Conservation (phyloP, 192 early-diverging fungal genomes). For the Haplosporangium gracile region DNA sequence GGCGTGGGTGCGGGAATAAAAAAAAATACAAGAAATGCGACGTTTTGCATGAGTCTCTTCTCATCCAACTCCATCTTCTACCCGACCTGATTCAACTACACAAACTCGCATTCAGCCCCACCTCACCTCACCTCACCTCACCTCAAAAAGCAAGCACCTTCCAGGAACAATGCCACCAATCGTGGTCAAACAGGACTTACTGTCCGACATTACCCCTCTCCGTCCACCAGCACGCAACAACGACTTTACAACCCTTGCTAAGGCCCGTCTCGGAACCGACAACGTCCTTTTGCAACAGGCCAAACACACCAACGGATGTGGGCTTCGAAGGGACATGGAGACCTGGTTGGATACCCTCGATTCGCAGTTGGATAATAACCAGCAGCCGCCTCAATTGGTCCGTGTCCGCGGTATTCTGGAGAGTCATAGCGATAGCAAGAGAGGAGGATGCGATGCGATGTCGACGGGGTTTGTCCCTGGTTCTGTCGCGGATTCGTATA, state of each 20-base stretch:
- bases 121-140: too few relatives aligned
- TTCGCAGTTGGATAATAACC: not conserved
- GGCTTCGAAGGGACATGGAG: not conserved
- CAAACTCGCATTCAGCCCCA: not conserved
- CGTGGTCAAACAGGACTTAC: not conserved
- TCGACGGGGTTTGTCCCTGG: not conserved
- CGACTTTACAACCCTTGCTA: slow-evolving; percentile 27
- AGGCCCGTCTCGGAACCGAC: slow-evolving; percentile 1
- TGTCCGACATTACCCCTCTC: slow-evolving; percentile 1
- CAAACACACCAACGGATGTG: not conserved
- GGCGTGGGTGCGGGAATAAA: not conserved
- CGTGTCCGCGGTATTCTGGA: slow-evolving; percentile 3
- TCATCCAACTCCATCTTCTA: not conserved
- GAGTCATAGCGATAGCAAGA: not conserved
- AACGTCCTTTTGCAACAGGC: slow-evolving; percentile 18
- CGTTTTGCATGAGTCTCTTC: not conserved
- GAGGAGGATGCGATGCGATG: not conserved
- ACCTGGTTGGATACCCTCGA: not conserved
- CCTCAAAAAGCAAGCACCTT: not conserved
- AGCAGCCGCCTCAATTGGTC: slow-evolving; percentile 14
- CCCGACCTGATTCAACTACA: not conserved
- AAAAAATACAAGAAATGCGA: not conserved
- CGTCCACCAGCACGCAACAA: slow-evolving; percentile 21
- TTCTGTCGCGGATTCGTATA: not conserved
- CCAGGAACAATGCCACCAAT: not conserved